Evolutionary conservation across 2,329 filamentous ascomycete genomes (phyloP), one percentile per base, ranked within the genome.

Genomic region (Trichoderma guizhouense): DNA sequence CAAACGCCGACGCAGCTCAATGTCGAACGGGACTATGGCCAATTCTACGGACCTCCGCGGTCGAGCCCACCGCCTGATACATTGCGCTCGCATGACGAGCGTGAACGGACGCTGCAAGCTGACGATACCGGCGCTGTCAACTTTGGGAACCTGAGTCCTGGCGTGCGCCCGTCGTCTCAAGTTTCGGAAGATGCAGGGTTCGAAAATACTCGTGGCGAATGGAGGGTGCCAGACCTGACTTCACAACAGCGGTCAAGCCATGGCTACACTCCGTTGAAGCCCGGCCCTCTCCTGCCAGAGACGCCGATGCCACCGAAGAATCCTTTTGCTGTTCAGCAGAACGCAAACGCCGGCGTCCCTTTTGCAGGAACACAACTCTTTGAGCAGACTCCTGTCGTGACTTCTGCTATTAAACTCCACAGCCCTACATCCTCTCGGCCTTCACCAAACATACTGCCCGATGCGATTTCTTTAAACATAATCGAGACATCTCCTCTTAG

Each of bases 391-490:
- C 88, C 88, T 72, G 77, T 88, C 73, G 78, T 80, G 36, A 88
- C 88, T 2, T 88, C 87, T 1, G 86, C 83, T 1, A 76, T 84
- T 18, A 87, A 85, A 75, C 82, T 80, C 28, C 78, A 81, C 60
- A 89, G 87, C 72, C 88, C 88, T 24, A 89, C 87, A 0, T 89
- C 87, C 1, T 89, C 87, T 1, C 82, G 87, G 12, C 88, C 88
- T 0, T 90, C 88, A 1, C 87, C 87, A 0, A 80, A 84, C 55
- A 75, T 84, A 5, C 83, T 86, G 12, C 78, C 81, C 28, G 82
- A 86, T 65, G 79, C 81, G 1, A 84, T 85, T 5, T 87, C 86
- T 3, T 82, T 86, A 0, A 85, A 85, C 57, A 78, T 80, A 2
- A 76, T 82, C 2, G 79, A 81, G 73, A 81, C 80, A 0, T 89